Evolutionary conservation across 768 basidiomycete genomes (phyloP), one percentile per base, ranked within the genome.

Genomic region (Russula compacta): DNA sequence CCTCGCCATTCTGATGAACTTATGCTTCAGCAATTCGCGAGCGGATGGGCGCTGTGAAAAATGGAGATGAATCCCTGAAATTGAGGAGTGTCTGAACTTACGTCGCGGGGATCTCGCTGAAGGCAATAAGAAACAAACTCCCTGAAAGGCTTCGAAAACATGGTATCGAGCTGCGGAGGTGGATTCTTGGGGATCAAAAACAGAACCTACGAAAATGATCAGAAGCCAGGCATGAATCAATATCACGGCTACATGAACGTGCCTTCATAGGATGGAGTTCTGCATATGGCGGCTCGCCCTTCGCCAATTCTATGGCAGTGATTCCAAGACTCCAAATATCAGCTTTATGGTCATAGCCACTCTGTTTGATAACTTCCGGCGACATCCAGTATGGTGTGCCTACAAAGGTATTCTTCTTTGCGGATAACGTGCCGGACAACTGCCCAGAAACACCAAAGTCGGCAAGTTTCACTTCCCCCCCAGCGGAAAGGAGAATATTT

Each of bases 311-410:
- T 66, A 98, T 98, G 35, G 93, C 91, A 7, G 97, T 99, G 67
- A 95, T 95, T 14, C 95, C 97, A 64, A 99, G 75, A 73, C 89
- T 92, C 97, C 97, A 99, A 52, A 99, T 98, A 73, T 99, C 97
- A 15, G 97, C 97, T 71, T 98, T 98, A 72, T 95, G 89, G 69
- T 98, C 97, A 74, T 99, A 99, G 4, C 97, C 97, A 59, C 93
- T 95, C 75, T 99, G 97, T 72, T 98, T 98, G 78, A 99, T 99
- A 24, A 98, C 95, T 71, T 99, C 97, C 6, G 97, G 97, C 7
- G 92, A 93, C 97, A 99, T 99, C 97, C 97, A 99, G 71, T 98
- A 99, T 3, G 95, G 95, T 17, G 95, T 95, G 33, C 92, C 92
- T 36, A 95, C 95, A 71, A 95, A 98, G 0, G 95, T 99, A 68